Evolutionary conservation across 1,284 basidiomycete genomes (phyloP), one percentile per base, ranked within the genome.

Genomic region (Irpex sp.): DNA sequence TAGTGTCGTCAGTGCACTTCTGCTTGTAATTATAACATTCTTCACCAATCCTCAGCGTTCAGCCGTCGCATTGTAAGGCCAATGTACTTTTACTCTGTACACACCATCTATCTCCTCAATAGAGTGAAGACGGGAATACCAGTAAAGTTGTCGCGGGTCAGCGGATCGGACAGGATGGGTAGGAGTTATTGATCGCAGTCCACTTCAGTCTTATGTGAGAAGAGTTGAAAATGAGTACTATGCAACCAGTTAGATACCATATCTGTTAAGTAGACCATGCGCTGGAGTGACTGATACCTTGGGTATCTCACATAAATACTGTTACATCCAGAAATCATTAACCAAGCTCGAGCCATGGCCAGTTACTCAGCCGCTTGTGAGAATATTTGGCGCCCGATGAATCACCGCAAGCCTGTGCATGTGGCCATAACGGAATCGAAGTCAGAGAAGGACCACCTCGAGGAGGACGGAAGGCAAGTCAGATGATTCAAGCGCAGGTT

Each of bases 321-420:
- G 26, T 26, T 26, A 26, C 26, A 26, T 26, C 26, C 4, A 26
- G 26, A 26, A 26, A 26, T 26, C 26, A 4, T 26, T 26, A 26
- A 26, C 4, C 26, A 26, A 26, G 26, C 26, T 26, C 26, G 26
- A 26, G 26, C 26, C 26, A 26, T 26, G 26, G 26, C 26, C 26
- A 26, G 26, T 26, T 26, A 26, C 26, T 26, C 26, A 4, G 26
- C 26, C 26, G 26, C 26, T 26, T 26, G 26, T 26, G 26, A 26
- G 26, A 26, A 26, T 4, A 21, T 34, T 57, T 63, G 58, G 59
- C 62, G 62, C 62, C 62, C 62, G 62, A 63, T 19, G 57, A 63
- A 59, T 63, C 62, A 26, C 62, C 62, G 62, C 62, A 59, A 8
- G 40, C 36, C 54, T 51, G 49, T 15, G 54, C 40, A 63, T 59